Evolutionary conservation across 2,329 filamentous ascomycete genomes (phyloP), one percentile per base, ranked within the genome.

Genomic region (Hypomyces rosellus): DNA sequence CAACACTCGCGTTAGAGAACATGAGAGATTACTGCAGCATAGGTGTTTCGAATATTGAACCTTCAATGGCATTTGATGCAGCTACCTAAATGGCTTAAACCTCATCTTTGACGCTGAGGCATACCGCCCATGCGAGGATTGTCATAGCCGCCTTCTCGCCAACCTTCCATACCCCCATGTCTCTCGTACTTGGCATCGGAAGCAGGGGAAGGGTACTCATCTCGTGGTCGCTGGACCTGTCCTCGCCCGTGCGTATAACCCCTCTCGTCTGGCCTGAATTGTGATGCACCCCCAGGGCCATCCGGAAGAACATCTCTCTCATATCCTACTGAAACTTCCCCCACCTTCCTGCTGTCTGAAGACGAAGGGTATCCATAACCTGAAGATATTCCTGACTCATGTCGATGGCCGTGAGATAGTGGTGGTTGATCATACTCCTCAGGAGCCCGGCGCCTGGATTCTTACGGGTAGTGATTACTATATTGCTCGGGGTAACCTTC

Each of bases 131-230:
- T 38, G 36, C 36, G 14, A 16, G 36, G 14, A 38, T 38, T 38
- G 36, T 16, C 16, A 38, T 38, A 38, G 36, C 13, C 9, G 36
- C 13, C 9, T n/a, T 38, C 36, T 38, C 36, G 36, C 36, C 36
- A 9, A n/a, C 14, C 4, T 38, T 38, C 36, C 36, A n/a, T 16
- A 4, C 36, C 36, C 8, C 13, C 36, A 38, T 38, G 25, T 63
- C 13, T 38, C 36, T 38, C 36, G 16, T 38, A 38, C 6, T 16
- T 38, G 14, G 13, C 36, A 38, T 38, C 36, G 7, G 36, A n/a
- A 38, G 36, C 7, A 16, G 36, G 8, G 14, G 8, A 16, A 3
- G 14, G 36, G 12, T 38, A 38, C 16, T 13, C 36, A n/a, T 38
- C 36, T 13, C n/a, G 36, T 16, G 16, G 36, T 38, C 14, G 36